Evolutionary conservation across 1,284 basidiomycete genomes (phyloP).

Genomic region (Papiliotrema terrestris): DNA sequence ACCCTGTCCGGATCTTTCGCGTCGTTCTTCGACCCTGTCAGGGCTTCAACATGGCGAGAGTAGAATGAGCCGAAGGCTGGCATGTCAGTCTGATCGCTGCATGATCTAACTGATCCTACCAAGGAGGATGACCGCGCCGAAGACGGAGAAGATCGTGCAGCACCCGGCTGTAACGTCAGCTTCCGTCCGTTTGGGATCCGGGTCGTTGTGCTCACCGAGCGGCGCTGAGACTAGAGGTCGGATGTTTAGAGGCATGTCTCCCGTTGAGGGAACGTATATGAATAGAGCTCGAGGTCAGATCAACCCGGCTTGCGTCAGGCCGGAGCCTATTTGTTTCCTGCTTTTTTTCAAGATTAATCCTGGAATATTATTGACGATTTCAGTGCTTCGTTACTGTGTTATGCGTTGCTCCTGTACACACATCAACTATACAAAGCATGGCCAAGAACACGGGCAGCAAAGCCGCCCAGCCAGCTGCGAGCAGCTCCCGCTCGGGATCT

Average conservation of each 20-base stretch:
- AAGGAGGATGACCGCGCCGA: slow-evolving; percentile 54
- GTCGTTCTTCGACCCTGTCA: slow-evolving; percentile 53
- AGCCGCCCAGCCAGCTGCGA: not conserved
- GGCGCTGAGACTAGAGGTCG: slow-evolving; percentile 48
- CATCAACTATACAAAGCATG: slow-evolving; percentile 2
- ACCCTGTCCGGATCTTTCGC: slow-evolving; percentile 51
- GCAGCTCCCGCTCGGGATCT: not conserved
- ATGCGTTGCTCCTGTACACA: not conserved
- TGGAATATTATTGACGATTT: not conserved
- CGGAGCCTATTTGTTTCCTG: not conserved
- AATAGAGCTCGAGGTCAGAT: not conserved
- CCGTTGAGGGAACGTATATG: not conserved
- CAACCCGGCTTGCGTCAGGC: not conserved
- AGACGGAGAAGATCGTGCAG: slow-evolving; percentile 54
- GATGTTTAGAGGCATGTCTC: slow-evolving; percentile 31
- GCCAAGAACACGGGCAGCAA: not conserved
- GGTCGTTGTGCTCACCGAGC: slow-evolving; percentile 37
- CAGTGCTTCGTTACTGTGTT: not conserved
- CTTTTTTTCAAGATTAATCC: not conserved
- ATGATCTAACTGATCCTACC: slow-evolving; percentile 27
- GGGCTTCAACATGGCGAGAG: slow-evolving; percentile 46
- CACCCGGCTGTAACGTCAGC: slow-evolving; percentile 49
- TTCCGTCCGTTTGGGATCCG: not conserved
- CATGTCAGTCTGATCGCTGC: not conserved
- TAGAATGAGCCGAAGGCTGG: slow-evolving; percentile 43